Evolutionary conservation across 805 yeast genomes (phyloP), one percentile per base, ranked within the genome.

Genomic region (Candida chauliodis): DNA sequence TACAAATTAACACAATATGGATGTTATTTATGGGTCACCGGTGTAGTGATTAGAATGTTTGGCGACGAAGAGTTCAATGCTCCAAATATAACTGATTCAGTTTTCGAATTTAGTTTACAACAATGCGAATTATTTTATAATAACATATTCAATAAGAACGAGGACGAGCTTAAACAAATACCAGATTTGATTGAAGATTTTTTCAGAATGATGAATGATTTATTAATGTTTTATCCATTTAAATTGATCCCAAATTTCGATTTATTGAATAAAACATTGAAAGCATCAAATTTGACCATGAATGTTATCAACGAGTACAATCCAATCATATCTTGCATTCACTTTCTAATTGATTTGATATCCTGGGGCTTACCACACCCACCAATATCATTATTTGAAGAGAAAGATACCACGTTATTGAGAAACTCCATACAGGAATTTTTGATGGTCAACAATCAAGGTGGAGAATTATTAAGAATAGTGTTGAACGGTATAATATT

Each of bases 11-110:
- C 83, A 15, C 75, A 79, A 24, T 76, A 66, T 51, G 97, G 96
- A 3, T 86, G 95, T 56, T 89, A 83, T 54, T 63, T 90, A 40
- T 90, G 95, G 93, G 91, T 86, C 10, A 81, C 95, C 2, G 97
- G 96, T 7, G 71, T 84, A 8, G 65, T 89, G 19, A 78, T 85
- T 37, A 77, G 85, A 40, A 91, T 86, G 43, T 90, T 72, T 58
- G 78, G 81, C 21, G 82, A 79, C 47, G 37, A 32, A 23, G 35
- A 30, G 18, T 31, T 27, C 17, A 73, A 66, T 41, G 59, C 63
- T n/a, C 71, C 56, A 7, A 71, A 66, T 3, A 62, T 79, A 15
- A 76, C 75, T 45, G 71, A 69, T 20, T 75, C 85, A 2, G 79
- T 85, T 14, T 88, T 87, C 82, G 68, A 73, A 37, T 88, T 89